These are phyloP conservation scores for Saccharomyces jurei DNA, from an alignment of 805 yeast species.

Conservation along the genomic window DNA sequence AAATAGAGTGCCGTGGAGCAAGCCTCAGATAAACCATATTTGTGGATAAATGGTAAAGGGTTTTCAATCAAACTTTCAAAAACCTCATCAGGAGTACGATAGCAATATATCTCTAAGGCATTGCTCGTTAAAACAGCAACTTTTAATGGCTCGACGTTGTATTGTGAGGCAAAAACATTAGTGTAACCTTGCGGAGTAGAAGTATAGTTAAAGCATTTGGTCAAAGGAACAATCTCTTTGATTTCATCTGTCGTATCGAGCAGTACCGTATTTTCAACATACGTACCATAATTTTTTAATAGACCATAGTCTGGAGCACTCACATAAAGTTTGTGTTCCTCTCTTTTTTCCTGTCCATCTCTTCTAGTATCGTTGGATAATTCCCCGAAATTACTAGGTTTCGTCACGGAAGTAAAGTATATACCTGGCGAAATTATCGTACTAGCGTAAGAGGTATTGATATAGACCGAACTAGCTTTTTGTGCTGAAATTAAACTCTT, in stretches of 20 bases:
- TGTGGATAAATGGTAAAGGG: slow-evolving; percentile 55
- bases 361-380: background rate
- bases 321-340: slow-evolving; percentile 45
- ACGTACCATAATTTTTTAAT: slow-evolving; percentile 56
- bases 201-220: slow-evolving; percentile 65
- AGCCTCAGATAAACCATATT: slow-evolving; percentile 79
- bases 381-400: background rate
- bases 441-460: slow-evolving; percentile 47
- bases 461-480: slow-evolving; percentile 42
- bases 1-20: slow-evolving; percentile 77
- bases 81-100: slow-evolving; percentile 67
- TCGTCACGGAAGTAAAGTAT: slow-evolving; percentile 53
- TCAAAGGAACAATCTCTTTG: slow-evolving; percentile 61
- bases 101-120: slow-evolving; percentile 65
- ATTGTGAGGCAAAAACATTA: slow-evolving; percentile 78
- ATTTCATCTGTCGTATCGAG: slow-evolving; percentile 49
- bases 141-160: slow-evolving; percentile 51
- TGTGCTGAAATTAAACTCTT: slow-evolving; percentile 35
- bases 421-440: slow-evolving; percentile 71
- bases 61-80: slow-evolving; percentile 61
- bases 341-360: slow-evolving; percentile 19
- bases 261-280: slow-evolving; percentile 70
- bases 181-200: slow-evolving; percentile 69
- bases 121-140: slow-evolving; percentile 73
- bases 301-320: slow-evolving; percentile 78